Evolutionary conservation across 345 rosid species (phyloP).

Genomic region (Cardamine occulta): DNA sequence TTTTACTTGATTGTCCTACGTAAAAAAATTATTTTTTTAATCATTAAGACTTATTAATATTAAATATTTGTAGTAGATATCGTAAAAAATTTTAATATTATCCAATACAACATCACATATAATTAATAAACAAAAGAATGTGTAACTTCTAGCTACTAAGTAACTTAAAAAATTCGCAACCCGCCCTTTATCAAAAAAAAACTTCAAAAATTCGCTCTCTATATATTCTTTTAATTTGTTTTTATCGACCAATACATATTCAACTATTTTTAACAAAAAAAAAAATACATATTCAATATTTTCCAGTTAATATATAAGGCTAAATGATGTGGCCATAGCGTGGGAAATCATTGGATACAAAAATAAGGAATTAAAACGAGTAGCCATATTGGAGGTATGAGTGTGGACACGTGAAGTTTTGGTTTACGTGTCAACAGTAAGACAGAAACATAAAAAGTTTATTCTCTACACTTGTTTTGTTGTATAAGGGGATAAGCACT

Average conservation of each 20-base stretch:
- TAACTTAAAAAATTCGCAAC: not conserved
- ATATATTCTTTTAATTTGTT: not conserved
- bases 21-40: not conserved
- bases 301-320: not conserved
- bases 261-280: not conserved
- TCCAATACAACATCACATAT: not conserved
- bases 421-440: not conserved
- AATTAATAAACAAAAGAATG: not conserved
- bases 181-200: no score
- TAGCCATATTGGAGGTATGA: slow-evolving; percentile 16
- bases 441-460: not conserved
- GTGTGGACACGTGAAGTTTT: slow-evolving; percentile 27
- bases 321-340: slow-evolving; percentile 29
- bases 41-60: not conserved
- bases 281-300: not conserved
- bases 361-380: slow-evolving; percentile 15
- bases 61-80: not conserved
- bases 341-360: slow-evolving; percentile 17
- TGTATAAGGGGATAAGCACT: not conserved
- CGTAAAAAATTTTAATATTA: not conserved
- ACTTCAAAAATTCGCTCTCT: no score
- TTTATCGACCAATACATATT: slow-evolving; percentile 12
- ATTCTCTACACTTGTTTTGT: slow-evolving; percentile 19
- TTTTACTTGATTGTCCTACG: not conserved
- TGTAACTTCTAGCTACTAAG: not conserved